A percentile compares a stretch with the other conserved stretches of the same genome.
These are phyloP conservation scores for Umbelopsis isabellina DNA, from an alignment of 192 early-diverging fungal species.

Conservation along the genomic window DNA sequence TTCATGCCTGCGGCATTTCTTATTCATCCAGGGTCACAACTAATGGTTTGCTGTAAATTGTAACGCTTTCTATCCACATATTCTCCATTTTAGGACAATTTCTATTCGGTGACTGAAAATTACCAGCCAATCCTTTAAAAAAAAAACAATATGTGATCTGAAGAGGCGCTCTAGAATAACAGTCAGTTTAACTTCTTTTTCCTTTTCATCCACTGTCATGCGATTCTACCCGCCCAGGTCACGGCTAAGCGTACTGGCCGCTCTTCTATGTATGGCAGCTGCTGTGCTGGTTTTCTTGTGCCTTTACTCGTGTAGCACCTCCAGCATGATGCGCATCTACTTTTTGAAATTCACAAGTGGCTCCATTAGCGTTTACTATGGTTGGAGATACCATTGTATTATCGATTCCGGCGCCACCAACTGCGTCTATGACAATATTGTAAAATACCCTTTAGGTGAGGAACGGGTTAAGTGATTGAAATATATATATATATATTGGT, in stretches of 20 bases:
- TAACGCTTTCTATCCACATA: too few relatives aligned
- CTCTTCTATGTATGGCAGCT: neutral
- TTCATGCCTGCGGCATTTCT: too few relatives aligned
- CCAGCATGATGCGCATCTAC: conserved; percentile 17
- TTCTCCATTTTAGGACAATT: too few relatives aligned
- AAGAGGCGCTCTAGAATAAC: too few relatives aligned
- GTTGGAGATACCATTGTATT: conserved; percentile 11
- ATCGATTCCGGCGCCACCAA: neutral
- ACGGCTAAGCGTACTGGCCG: neutral
- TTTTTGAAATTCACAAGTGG: conserved; percentile 16
- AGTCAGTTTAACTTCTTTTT: too few relatives aligned
- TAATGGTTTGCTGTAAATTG: too few relatives aligned
- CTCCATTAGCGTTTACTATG: neutral
- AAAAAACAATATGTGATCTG: too few relatives aligned
- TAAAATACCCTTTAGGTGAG: conserved; percentile 1
- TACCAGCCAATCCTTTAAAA: too few relatives aligned
- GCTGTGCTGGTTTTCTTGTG: conserved; percentile 1
- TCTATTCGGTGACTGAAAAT: too few relatives aligned
- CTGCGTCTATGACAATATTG: conserved; percentile 4
- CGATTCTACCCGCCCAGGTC: neutral
- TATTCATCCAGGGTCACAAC: too few relatives aligned
- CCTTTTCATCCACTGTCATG: neutral
- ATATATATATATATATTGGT: too few relatives aligned
- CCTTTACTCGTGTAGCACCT: neutral
- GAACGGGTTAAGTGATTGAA: neutral